A percentile compares a stretch with the other conserved stretches of the same genome.
Conservation (phyloP, 768 basidiomycete species). For the Psilocybe cyanescens region DNA sequence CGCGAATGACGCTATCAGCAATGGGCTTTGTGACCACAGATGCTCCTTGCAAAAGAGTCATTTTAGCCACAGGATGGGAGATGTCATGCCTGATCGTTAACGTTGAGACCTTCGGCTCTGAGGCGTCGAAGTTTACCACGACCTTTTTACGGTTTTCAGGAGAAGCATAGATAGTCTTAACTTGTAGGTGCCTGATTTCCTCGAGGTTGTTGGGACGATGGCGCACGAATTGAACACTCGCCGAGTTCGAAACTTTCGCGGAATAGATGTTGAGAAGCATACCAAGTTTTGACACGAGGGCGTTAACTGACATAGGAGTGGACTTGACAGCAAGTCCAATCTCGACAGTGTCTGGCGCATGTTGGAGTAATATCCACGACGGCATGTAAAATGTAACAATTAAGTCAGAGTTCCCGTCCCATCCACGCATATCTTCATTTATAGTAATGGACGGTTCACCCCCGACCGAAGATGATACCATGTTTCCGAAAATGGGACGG, state of each 20-base stretch:
- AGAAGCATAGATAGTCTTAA: not conserved
- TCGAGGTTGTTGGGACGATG: slow-evolving; percentile 27
- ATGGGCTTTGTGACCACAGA: slow-evolving; percentile 27
- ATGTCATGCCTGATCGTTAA: slow-evolving; percentile 28
- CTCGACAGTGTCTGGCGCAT: slow-evolving; percentile 17
- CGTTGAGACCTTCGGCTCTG: slow-evolving; percentile 9
- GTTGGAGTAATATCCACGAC: slow-evolving; percentile 31
- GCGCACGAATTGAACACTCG: slow-evolving; percentile 33
- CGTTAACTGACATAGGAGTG: slow-evolving; percentile 16
- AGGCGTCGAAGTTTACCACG: slow-evolving; percentile 15
- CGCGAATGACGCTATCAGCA: slow-evolving; percentile 34
- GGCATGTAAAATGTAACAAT: slow-evolving; percentile 40
- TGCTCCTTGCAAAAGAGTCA: slow-evolving; percentile 24
- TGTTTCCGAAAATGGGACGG: slow-evolving; percentile 36
- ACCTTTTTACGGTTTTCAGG: not conserved
- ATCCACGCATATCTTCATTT: slow-evolving; percentile 34
- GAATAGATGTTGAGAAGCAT: slow-evolving; percentile 29
- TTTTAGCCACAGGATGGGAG: slow-evolving; percentile 18
- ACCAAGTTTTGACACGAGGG: slow-evolving; percentile 30
- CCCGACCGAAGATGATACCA: slow-evolving; percentile 5
- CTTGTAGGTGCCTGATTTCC: slow-evolving; percentile 19
- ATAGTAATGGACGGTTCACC: slow-evolving; percentile 22
- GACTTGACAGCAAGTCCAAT: slow-evolving; percentile 33
- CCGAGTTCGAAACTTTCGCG: slow-evolving; percentile 27
- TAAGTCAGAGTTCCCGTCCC: slow-evolving; percentile 36